phyloP scores from a whole-genome alignment of 768 basidiomycete genomes.

The Tulasnella sp. region DNA sequence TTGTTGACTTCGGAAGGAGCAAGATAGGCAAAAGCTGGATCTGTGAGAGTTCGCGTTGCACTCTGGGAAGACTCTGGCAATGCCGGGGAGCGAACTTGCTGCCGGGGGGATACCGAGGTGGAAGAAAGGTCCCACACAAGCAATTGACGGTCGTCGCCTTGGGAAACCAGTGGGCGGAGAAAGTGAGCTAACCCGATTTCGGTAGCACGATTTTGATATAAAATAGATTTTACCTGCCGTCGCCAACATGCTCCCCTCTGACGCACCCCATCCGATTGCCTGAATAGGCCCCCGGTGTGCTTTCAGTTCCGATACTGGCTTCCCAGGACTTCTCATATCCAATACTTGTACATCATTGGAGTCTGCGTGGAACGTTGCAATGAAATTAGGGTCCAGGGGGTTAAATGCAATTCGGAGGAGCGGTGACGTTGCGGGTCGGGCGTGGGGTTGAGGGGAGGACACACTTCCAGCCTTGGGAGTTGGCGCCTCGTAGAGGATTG shows the following conservation, averaged over 20 bases:
- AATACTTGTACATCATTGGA: conserved; percentile 85
- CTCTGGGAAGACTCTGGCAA: conserved; percentile 45
- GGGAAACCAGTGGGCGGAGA: not conserved
- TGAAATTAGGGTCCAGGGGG: conserved; percentile 87
- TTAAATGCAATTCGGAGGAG: conserved; percentile 87
- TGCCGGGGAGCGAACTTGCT: conserved; percentile 36
- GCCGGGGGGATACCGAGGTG: conserved; percentile 69
- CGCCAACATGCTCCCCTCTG: conserved; percentile 77
- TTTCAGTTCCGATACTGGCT: conserved; percentile 86
- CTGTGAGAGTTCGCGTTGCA: conserved; percentile 59
- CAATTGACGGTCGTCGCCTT: conserved; percentile 93
- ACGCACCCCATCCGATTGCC: conserved; percentile 85
- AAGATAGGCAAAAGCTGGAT: conserved; percentile 82
- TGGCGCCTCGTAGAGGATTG: conserved; percentile 84
- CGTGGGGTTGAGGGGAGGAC: conserved; percentile 32
- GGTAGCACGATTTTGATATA: not conserved
- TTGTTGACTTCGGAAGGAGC: conserved; percentile 74
- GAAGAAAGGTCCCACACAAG: conserved; percentile 81
- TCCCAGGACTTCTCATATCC: conserved; percentile 95
- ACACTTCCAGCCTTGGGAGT: conserved; percentile 35
- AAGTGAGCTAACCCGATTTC: conserved; percentile 9
- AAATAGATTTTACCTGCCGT: conserved; percentile 65
- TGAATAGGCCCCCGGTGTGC: conserved; percentile 81
- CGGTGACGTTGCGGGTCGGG: conserved; percentile 57
- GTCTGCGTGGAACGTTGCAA: conserved; percentile 96